Conservation (phyloP, 768 basidiomycete species). For the Pisolithus tinctorius region DNA sequence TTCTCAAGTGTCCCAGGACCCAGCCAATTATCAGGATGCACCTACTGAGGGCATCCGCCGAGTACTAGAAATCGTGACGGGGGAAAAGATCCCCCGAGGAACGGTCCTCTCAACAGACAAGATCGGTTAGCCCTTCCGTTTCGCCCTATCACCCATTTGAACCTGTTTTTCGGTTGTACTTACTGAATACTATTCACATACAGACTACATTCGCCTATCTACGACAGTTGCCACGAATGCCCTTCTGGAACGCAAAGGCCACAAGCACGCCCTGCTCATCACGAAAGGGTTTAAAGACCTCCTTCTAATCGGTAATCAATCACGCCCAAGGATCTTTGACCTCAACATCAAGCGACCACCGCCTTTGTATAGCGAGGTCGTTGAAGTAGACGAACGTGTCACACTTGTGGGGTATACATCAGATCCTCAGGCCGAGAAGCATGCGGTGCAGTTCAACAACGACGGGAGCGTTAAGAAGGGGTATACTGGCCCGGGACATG, state of each 20-base stretch:
- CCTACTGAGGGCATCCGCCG: slow-evolving; percentile 92
- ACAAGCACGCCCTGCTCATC: slow-evolving; percentile 84
- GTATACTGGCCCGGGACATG: slow-evolving; percentile 76
- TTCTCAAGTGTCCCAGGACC: slow-evolving; percentile 79
- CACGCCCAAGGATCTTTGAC: slow-evolving; percentile 92
- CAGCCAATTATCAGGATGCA: slow-evolving; percentile 82
- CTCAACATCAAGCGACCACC: slow-evolving; percentile 76
- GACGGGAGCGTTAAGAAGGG: slow-evolving; percentile 58
- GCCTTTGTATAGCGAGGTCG: slow-evolving; percentile 65
- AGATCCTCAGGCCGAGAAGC: slow-evolving; percentile 73
- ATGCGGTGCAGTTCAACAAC: slow-evolving; percentile 72
- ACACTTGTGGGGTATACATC: slow-evolving; percentile 91
- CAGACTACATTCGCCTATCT: slow-evolving; percentile 86
- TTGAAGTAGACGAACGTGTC: slow-evolving; percentile 82
- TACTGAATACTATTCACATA: background rate
- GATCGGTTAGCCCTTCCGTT: slow-evolving; percentile 49
- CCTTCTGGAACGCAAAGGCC: slow-evolving; percentile 89
- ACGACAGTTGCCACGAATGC: slow-evolving; percentile 98
- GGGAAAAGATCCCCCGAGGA: slow-evolving; percentile 61
- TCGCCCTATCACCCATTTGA: background rate
- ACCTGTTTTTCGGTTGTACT: background rate
- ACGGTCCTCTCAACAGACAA: slow-evolving; percentile 65
- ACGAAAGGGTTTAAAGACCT: slow-evolving; percentile 91
- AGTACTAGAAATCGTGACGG: slow-evolving; percentile 72
- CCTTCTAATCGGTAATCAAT: slow-evolving; percentile 89